Evolutionary conservation across 768 basidiomycete genomes (phyloP).

Genomic region (Neoboletus brunneissimus): DNA sequence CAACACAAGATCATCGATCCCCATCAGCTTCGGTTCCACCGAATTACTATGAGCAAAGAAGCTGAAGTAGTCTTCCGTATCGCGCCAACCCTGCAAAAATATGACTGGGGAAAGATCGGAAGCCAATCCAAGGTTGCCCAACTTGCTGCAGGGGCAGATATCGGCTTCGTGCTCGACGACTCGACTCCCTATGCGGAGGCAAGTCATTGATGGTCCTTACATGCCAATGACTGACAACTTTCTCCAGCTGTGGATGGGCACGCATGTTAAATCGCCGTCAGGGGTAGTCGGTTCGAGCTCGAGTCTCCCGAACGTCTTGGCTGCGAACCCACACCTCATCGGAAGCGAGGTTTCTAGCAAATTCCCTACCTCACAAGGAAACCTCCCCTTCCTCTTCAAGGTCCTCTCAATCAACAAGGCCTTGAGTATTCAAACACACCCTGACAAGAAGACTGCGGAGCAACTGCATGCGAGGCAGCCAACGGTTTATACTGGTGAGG

Average conservation of each 20-base stretch:
- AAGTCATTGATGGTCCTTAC: conserved; percentile 23
- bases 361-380: conserved; percentile 57
- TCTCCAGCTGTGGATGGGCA: conserved; percentile 96
- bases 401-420: conserved; percentile 88
- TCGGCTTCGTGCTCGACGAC: conserved; percentile 68
- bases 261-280: conserved; percentile 77
- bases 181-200: conserved; percentile 91
- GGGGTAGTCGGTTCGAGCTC: conserved; percentile 45
- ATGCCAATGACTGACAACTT: conserved; percentile 2
- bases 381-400: conserved; percentile 91
- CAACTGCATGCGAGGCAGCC: conserved; percentile 64
- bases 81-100: conserved; percentile 78
- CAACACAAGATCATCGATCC: not conserved
- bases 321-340: conserved; percentile 65
- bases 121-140: conserved; percentile 82
- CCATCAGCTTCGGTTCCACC: not conserved
- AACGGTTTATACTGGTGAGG: conserved; percentile 86
- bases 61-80: conserved; percentile 67
- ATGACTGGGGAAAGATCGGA: conserved; percentile 95
- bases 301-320: conserved; percentile 58
- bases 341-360: conserved; percentile 53
- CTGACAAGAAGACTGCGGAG: conserved; percentile 80
- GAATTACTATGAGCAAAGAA: conserved; percentile 22
- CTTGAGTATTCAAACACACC: conserved; percentile 89
- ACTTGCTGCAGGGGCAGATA: conserved; percentile 58